Evolutionary conservation across 179 eudicot species (phyloP), one percentile per base, ranked within the genome.

Genomic region (Kewa caespitosa): DNA sequence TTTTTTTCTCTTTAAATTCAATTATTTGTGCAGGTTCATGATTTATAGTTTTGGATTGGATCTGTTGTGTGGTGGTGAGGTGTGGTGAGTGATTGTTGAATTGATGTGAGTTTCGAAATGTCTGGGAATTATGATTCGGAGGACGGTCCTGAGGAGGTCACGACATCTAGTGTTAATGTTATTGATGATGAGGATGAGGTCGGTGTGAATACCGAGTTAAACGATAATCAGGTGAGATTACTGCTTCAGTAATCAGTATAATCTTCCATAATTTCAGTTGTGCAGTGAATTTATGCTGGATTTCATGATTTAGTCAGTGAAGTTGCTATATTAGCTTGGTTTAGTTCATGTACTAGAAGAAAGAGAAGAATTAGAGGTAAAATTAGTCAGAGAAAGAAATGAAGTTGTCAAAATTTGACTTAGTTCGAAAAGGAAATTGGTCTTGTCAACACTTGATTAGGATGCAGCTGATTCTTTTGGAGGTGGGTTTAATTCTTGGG

Each of bases 41-140:
- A 18, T 38, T 42, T 48, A 48, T 34, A 41, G 31, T 63, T 23
- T 32, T 34, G 74, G 61, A 28, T 76, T 76, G 77, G 66, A 55
- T 34, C n/a, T 37, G 57, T 30, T 30, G 30, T 34, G 34, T 34
- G 41, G 41, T 36, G 13, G n/a, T 55, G 2, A 28, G 64, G 30
- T 11, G 20, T 59, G 4, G 22, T 59, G 15, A 32, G 41, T 57
- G 66, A n/a, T 69, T 74, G 65, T 38, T 69, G 84, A 34, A 30
- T 20, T 50, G 57, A 68, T 73, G 81, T 67, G 76, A 69, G 74
- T 73, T n/a, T 63, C 36, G 63, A 32, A 76, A 85, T 85, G 89
- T 74, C 86, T 59, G 86, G 36, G 25, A 39, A 70, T 67, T 68
- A 67, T 82, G 86, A 76, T 50, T 70, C 72, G 37, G 79, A 77